These are phyloP conservation scores for Phytopythium delawarense DNA, from an alignment of 352 stramenopile species.

Conservation along the genomic window DNA sequence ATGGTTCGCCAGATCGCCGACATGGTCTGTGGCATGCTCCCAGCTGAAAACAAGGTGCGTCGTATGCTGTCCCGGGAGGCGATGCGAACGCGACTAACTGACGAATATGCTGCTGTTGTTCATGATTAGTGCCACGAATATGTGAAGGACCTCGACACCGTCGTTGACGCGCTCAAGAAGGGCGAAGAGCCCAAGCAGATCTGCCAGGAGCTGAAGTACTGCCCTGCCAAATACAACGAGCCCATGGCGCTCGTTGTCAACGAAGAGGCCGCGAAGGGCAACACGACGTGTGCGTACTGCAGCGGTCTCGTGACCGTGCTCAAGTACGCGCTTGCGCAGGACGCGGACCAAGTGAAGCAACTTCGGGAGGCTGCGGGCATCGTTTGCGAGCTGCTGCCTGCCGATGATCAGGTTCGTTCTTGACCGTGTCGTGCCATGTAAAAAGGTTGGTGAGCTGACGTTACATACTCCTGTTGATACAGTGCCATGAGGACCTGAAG, in stretches of 20 bases:
- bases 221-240: slow-evolving; percentile 11
- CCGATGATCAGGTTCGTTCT: slow-evolving; percentile 48
- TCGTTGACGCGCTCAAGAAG: slow-evolving; percentile 64
- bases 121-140: slow-evolving; percentile 49
- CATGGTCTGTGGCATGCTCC: slow-evolving; percentile 54
- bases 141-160: slow-evolving; percentile 50
- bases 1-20: slow-evolving; percentile 61
- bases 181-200: slow-evolving; percentile 54
- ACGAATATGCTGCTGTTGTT: slow-evolving; percentile 9
- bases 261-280: slow-evolving; percentile 16
- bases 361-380: slow-evolving; percentile 58
- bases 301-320: slow-evolving; percentile 59
- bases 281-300: slow-evolving; percentile 58
- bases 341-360: slow-evolving; percentile 57
- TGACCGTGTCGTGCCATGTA: neutral
- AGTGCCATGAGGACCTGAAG: slow-evolving; percentile 67
- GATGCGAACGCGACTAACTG: slow-evolving; percentile 10
- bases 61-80: neutral
- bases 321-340: slow-evolving; percentile 46
- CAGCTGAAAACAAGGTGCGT: slow-evolving; percentile 53
- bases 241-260: slow-evolving; percentile 1
- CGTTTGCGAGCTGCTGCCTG: slow-evolving; percentile 58
- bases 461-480: neutral
- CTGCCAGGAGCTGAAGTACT: slow-evolving; percentile 67
- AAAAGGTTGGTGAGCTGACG: neutral